These are phyloP conservation scores for Limnomonas spitsbergensis DNA, from an alignment of 139 green algal species.

Conservation along the genomic window DNA sequence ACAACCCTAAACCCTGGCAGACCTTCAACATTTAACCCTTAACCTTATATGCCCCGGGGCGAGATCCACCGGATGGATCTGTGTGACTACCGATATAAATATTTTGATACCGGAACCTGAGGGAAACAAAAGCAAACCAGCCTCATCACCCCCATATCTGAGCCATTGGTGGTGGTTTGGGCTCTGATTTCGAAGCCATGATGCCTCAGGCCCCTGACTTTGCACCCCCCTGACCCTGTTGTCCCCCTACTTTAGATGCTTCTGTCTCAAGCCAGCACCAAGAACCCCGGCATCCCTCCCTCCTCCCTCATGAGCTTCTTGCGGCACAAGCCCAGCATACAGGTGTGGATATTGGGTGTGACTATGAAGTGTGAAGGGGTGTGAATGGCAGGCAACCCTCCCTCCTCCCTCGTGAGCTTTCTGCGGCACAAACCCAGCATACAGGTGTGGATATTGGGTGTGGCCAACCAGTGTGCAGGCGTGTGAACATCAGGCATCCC, in stretches of 20 bases:
- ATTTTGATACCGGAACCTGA: no score
- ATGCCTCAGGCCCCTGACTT: background rate
- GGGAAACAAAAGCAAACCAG: no score
- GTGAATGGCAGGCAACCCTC: slow-evolving; percentile 74
- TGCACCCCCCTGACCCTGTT: no score
- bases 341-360: slow-evolving; percentile 57
- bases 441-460: slow-evolving; percentile 55
- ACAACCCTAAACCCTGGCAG: no score
- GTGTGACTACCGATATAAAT: no score
- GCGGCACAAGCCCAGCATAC: slow-evolving; percentile 41
- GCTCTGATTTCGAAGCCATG: no score
- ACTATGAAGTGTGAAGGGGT: slow-evolving; percentile 49
- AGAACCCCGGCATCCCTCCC: slow-evolving; percentile 69
- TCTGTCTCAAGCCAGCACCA: slow-evolving; percentile 2
- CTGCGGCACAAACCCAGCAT: slow-evolving; percentile 49
- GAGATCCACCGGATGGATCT: no score
- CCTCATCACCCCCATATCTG: no score
- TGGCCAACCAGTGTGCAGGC: slow-evolving; percentile 50
- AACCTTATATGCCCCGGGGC: no score
- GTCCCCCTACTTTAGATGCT: no score
- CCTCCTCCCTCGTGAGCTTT: slow-evolving; percentile 68
- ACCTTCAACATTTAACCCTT: no score
- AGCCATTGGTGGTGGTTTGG: no score
- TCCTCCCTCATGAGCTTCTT: slow-evolving; percentile 71
- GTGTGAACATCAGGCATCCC: slow-evolving; percentile 73